Percentiles rank a stretch among this genome's conserved stretches.
Conservation (phyloP, 2,329 filamentous ascomycete genomes). For the Cercospora janseana region DNA sequence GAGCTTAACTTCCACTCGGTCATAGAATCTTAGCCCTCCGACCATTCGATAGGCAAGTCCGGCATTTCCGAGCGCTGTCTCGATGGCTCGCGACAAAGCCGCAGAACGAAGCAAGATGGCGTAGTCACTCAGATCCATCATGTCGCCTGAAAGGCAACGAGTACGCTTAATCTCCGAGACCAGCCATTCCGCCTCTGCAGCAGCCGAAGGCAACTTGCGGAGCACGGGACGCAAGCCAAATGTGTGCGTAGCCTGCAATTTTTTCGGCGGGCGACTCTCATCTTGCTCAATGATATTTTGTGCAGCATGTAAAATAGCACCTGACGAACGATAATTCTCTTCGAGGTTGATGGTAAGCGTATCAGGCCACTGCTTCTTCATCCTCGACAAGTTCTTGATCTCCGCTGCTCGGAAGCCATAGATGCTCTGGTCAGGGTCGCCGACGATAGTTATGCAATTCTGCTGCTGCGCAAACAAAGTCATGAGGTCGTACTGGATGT, state of each 20-base stretch:
- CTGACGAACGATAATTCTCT: conserved; percentile 92
- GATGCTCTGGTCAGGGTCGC: conserved; percentile 96
- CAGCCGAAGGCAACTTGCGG: conserved; percentile 67
- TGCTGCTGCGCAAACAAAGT: conserved; percentile 72
- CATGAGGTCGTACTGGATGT: conserved; percentile 94
- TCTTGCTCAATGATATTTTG: conserved; percentile 91
- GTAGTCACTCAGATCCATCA: conserved; percentile 74
- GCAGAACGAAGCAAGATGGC: conserved; percentile 86
- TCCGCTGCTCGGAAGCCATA: conserved; percentile 95
- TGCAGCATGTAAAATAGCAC: conserved; percentile 75
- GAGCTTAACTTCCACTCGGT: conserved; percentile 82
- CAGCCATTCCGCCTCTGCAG: conserved; percentile 82
- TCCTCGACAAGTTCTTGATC: conserved; percentile 77
- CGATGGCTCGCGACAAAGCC: conserved; percentile 78
- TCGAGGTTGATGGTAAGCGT: conserved; percentile 82
- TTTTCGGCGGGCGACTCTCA: conserved; percentile 72
- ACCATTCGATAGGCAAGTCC: conserved; percentile 92
- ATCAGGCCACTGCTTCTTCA: conserved; percentile 72
- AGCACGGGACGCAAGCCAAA: conserved; percentile 78
- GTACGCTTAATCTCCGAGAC: conserved; percentile 76
- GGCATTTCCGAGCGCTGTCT: conserved; percentile 73
- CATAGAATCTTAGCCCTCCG: conserved; percentile 86
- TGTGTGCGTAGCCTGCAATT: conserved; percentile 73
- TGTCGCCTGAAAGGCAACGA: conserved; percentile 66
- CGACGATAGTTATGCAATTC: conserved; percentile 85